A percentile compares a stretch with the other conserved stretches of the same genome.
These are phyloP conservation scores for Phaseolus coccineus DNA, from an alignment of 331 rosid species.

Conservation along the genomic window DNA sequence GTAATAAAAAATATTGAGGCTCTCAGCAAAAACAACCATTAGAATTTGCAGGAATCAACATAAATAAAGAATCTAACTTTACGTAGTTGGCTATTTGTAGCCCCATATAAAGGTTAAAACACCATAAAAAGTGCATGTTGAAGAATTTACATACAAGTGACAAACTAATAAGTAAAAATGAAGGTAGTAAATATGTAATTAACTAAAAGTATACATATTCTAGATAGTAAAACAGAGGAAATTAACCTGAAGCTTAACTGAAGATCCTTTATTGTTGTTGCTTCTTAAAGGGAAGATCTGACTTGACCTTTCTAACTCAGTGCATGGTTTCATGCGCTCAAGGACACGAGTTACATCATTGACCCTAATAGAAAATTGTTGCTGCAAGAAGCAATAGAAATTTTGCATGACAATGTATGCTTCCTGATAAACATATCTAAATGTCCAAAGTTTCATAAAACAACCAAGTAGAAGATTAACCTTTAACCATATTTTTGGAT, in stretches of 20 bases:
- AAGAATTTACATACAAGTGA: neutral
- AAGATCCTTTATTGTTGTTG: slow-evolving; percentile 49
- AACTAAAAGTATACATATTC: neutral
- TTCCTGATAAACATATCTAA: neutral
- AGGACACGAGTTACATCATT: slow-evolving; percentile 85
- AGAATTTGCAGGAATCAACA: slow-evolving; percentile 14
- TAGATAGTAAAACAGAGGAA: slow-evolving; percentile 11
- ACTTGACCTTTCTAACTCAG: slow-evolving; percentile 38
- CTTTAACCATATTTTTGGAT: slow-evolving; percentile 81
- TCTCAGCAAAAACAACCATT: neutral
- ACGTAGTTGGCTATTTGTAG: neutral
- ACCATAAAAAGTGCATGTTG: too few species aligned
- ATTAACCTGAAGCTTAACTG: slow-evolving; percentile 64
- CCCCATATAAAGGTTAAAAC: too few species aligned
- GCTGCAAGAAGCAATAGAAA: slow-evolving; percentile 51
- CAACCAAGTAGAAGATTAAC: slow-evolving; percentile 46
- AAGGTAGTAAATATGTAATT: neutral
- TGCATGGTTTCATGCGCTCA: slow-evolving; percentile 73
- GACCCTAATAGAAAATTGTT: slow-evolving; percentile 83
- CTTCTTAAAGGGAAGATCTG: slow-evolving; percentile 32
- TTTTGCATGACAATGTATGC: slow-evolving; percentile 5
- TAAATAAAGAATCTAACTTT: neutral
- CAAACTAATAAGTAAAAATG: slow-evolving; percentile 13
- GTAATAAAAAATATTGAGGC: neutral
- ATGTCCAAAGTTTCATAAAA: neutral